A percentile compares a stretch with the other conserved stretches of the same genome.
phyloP scores from a whole-genome alignment of 1,139 yeast species.

The Yamadazyma diddensiae region DNA sequence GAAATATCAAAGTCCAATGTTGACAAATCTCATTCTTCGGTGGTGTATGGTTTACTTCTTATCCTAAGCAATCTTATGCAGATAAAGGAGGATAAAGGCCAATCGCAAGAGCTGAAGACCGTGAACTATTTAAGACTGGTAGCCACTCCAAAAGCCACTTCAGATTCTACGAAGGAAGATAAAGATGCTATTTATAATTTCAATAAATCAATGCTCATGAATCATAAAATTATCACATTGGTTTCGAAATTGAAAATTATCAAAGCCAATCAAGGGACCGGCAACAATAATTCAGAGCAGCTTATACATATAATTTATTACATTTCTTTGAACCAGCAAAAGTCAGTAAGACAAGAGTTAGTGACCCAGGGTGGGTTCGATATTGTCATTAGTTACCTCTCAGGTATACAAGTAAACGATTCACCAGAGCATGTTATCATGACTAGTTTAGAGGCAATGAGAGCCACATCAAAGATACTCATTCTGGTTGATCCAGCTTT shows the following conservation, averaged over 20 bases:
- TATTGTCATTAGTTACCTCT: constrained; percentile 34
- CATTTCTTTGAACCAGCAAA: constrained; percentile 25
- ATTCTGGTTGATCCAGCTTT: constrained; percentile 39
- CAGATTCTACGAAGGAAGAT: constrained; percentile 21
- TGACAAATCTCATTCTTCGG: constrained; percentile 14
- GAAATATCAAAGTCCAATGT: constrained; percentile 1
- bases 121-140: constrained; percentile 33
- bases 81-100: constrained; percentile 18
- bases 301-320: constrained; percentile 23
- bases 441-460: constrained; percentile 24
- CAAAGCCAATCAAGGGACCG: constrained; percentile 11
- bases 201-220: constrained; percentile 26
- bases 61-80: constrained; percentile 37
- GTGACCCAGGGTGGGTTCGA: constrained; percentile 48
- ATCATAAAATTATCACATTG: constrained; percentile 25
- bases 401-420: neutral
- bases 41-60: constrained; percentile 36
- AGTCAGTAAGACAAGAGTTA: constrained; percentile 29
- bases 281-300: constrained; percentile 12
- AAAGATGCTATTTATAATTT: constrained; percentile 26
- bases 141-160: constrained; percentile 24
- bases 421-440: constrained; percentile 14
- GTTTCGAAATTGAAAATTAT: constrained; percentile 25
- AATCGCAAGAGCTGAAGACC: constrained; percentile 17
- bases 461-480: constrained; percentile 43